Conservation (phyloP, 192 early-diverging fungal genomes). For the Entrophospora sp. region DNA sequence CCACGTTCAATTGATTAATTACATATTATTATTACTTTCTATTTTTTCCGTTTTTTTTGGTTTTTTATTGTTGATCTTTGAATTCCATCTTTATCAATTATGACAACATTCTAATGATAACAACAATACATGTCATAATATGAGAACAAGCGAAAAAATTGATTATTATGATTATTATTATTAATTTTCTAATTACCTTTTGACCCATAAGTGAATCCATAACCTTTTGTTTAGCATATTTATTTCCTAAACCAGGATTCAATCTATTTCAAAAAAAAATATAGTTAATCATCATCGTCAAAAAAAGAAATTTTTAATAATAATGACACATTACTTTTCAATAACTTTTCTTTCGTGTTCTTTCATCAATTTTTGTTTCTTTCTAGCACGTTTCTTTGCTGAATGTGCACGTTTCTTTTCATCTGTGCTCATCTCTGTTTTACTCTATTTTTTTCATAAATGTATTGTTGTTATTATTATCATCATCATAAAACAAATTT, state of each 20-base stretch:
- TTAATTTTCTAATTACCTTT: no score
- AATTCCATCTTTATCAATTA: constrained; percentile 30
- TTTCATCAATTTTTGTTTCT: constrained; percentile 47
- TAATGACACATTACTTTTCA: constrained; percentile 32
- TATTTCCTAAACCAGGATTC: constrained; percentile 30
- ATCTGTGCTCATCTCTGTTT: constrained; percentile 65
- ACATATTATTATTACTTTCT: no score
- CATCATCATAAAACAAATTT: neutral
- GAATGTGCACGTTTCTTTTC: constrained; percentile 68
- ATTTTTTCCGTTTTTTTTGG: neutral
- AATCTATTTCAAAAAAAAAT: constrained; percentile 14
- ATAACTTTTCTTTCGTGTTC: constrained; percentile 40
- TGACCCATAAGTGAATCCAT: constrained; percentile 56
- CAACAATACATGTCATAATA: no score
- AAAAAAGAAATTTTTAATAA: no score
- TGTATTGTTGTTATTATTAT: neutral
- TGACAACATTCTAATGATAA: constrained; percentile 24
- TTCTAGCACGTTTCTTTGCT: constrained; percentile 57
- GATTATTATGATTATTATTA: no score
- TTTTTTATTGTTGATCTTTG: neutral
- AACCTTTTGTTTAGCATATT: constrained; percentile 47
- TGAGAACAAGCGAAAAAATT: no score
- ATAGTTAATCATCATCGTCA: no score
- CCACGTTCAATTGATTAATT: no score
- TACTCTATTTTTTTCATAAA: constrained; percentile 24